Evolutionary conservation across 225 moss, liverwort and hornwort species (phyloP).

Genomic region (Sphagnum tenellum): DNA sequence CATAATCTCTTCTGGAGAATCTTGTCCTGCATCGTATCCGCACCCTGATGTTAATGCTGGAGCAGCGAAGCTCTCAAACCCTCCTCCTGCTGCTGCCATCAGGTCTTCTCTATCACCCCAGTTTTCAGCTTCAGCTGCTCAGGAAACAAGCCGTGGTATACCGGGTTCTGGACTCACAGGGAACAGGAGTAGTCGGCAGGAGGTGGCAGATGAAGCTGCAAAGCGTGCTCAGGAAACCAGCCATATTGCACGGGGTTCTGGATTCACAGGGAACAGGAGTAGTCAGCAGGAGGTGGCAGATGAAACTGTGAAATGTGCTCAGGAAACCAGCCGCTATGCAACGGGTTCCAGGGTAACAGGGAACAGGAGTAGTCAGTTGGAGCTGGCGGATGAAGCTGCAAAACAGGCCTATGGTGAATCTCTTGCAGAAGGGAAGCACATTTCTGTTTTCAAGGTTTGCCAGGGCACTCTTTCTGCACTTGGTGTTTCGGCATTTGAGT

Average conservation of each 20-base stretch:
- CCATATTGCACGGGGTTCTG: not conserved
- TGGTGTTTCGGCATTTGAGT: constrained; percentile 68
- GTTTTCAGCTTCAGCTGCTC: not conserved
- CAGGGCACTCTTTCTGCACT: constrained; percentile 53
- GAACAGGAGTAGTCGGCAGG: not conserved
- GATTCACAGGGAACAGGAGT: not conserved
- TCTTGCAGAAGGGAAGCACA: constrained; percentile 39
- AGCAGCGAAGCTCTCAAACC: not conserved
- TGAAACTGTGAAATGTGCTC: not conserved
- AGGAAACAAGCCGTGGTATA: too few species aligned
- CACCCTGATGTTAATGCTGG: not conserved
- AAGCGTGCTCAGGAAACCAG: not conserved
- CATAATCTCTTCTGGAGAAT: constrained; percentile 5
- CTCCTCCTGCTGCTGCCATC: not conserved
- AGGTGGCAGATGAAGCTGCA: not conserved
- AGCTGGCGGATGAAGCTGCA: constrained; percentile 41
- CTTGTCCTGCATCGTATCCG: not conserved
- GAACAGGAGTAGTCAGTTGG: constrained; percentile 19
- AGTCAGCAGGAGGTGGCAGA: not conserved
- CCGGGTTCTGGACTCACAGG: not conserved
- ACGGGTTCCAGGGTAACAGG: constrained; percentile 4
- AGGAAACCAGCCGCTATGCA: not conserved
- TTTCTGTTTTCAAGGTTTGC: constrained; percentile 53
- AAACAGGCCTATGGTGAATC: constrained; percentile 40
- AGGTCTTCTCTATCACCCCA: not conserved